Evolutionary conservation across 176 grass and related monocot species (phyloP).

Genomic region (Cenchrus purpureus): DNA sequence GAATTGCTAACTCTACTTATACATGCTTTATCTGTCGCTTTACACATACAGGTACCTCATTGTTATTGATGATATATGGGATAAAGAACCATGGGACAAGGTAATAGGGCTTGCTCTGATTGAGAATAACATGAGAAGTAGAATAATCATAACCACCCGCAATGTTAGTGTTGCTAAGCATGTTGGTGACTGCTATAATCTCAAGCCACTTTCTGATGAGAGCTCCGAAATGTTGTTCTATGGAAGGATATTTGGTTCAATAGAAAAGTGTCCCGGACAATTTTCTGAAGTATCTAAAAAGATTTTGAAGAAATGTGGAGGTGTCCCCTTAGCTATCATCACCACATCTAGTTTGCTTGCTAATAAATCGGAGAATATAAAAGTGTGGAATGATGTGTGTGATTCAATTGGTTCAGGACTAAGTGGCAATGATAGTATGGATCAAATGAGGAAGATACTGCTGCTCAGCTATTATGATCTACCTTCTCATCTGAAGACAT

Average conservation of each 20-base stretch:
- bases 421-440: background rate
- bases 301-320: background rate
- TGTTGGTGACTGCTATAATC: background rate
- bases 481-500: background rate
- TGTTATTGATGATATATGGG: constrained; percentile 3
- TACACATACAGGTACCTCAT: background rate
- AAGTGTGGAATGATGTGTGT: background rate
- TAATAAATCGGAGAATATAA: background rate
- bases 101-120: background rate
- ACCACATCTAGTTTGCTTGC: constrained; percentile 1
- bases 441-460: background rate
- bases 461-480: background rate
- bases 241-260: background rate
- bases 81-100: background rate
- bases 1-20: background rate
- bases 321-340: background rate
- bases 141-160: background rate
- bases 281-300: background rate
- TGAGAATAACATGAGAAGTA: background rate
- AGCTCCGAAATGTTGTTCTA: background rate
- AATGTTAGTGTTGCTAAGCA: background rate
- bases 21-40: background rate
- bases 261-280: background rate
- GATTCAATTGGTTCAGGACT: background rate
- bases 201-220: background rate